These are phyloP conservation scores for Colletotrichum neosansevieriae DNA, from an alignment of 2,329 filamentous ascomycete genomes.

Conservation along the genomic window DNA sequence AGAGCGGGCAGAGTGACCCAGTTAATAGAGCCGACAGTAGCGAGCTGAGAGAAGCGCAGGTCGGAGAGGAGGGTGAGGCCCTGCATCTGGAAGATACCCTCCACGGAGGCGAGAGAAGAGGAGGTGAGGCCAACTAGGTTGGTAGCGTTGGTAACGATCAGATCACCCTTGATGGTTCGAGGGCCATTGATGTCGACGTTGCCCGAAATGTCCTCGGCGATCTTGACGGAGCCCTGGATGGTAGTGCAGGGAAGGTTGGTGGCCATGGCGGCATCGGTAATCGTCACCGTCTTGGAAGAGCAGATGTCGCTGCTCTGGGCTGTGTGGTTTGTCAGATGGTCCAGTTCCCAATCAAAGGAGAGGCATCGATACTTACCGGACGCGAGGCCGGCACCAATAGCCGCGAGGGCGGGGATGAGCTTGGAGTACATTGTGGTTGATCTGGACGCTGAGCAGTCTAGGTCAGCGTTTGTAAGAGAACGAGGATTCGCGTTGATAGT, in stretches of 20 bases:
- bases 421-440: constrained; percentile 60
- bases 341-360: not conserved
- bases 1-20: constrained; percentile 78
- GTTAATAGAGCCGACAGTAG: constrained; percentile 73
- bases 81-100: constrained; percentile 76
- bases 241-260: constrained; percentile 75
- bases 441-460: constrained; percentile 15
- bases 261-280: constrained; percentile 74
- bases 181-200: constrained; percentile 73
- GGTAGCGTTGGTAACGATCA: constrained; percentile 71
- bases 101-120: constrained; percentile 72
- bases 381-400: constrained; percentile 54
- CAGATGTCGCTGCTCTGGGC: constrained; percentile 50
- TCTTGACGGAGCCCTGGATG: constrained; percentile 75
- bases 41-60: constrained; percentile 75
- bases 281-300: constrained; percentile 59
- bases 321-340: constrained; percentile 36
- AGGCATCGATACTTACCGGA: constrained; percentile 55
- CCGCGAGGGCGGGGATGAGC: constrained; percentile 59
- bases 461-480: constrained; percentile 27
- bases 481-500: not conserved
- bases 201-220: constrained; percentile 68
- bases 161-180: constrained; percentile 66
- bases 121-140: constrained; percentile 73
- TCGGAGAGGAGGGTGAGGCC: constrained; percentile 76